phyloP scores from a whole-genome alignment of 305 asterid species.

The Andrographis paniculata region DNA sequence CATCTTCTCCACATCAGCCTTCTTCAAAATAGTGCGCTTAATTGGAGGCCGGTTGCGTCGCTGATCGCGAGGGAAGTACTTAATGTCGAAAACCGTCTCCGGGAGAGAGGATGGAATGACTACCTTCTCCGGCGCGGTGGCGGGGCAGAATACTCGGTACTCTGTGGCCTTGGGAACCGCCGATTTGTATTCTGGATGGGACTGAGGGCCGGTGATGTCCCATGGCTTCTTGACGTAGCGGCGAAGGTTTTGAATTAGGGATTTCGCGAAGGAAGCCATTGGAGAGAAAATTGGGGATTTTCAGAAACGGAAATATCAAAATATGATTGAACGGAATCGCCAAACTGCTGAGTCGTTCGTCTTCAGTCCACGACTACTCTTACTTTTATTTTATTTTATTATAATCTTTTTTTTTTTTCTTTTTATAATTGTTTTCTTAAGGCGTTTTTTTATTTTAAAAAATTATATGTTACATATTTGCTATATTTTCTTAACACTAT shows the following conservation, averaged over 20 bases:
- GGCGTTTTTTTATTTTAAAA: no score
- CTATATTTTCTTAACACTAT: no score
- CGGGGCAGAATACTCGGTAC: constrained; percentile 75
- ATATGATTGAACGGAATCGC: no score
- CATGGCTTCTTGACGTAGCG: constrained; percentile 86
- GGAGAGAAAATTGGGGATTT: constrained; percentile 24
- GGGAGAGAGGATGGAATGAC: constrained; percentile 79
- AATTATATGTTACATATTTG: no score
- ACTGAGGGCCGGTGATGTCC: constrained; percentile 76
- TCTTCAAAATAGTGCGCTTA: constrained; percentile 63
- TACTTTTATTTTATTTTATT: no score
- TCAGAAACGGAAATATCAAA: no score
- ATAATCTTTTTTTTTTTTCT: no score
- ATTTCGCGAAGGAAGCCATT: constrained; percentile 69
- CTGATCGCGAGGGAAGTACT: constrained; percentile 83
- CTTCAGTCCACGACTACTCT: not conserved
- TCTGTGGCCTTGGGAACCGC: constrained; percentile 88
- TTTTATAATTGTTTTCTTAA: no score
- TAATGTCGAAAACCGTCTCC: constrained; percentile 85
- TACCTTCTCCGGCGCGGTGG: constrained; percentile 52
- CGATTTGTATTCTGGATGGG: constrained; percentile 50
- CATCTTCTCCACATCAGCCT: constrained; percentile 75
- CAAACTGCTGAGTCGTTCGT: not conserved
- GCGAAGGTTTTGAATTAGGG: constrained; percentile 54
- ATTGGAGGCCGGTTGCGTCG: constrained; percentile 87